phyloP scores from a whole-genome alignment of 2,329 filamentous ascomycete species.

The Xylaria sp. region DNA sequence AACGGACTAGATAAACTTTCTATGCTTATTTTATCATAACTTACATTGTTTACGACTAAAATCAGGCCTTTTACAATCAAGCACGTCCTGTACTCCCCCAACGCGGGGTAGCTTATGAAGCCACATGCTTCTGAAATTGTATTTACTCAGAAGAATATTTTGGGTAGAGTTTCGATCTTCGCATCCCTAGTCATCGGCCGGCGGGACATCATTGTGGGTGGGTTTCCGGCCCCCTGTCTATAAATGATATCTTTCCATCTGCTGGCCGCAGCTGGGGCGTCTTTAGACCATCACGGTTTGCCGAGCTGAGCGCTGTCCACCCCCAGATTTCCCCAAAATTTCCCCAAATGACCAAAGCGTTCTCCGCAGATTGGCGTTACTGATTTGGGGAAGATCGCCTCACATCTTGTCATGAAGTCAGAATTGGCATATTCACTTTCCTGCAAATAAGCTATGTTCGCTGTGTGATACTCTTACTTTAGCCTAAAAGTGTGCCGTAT shows the following conservation, averaged over 20 bases:
- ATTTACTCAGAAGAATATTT: background rate
- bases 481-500: background rate
- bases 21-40: background rate
- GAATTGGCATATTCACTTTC: background rate
- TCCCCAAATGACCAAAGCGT: background rate
- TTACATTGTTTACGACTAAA: background rate
- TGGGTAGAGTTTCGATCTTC: background rate
- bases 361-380: background rate
- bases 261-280: background rate
- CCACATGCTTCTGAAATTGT: background rate
- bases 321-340: background rate
- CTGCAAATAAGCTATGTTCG: background rate
- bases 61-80: background rate
- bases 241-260: background rate
- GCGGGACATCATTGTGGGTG: background rate
- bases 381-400: background rate
- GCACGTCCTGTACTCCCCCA: background rate
- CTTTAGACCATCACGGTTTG: background rate
- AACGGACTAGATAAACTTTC: background rate
- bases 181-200: background rate
- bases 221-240: background rate
- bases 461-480: background rate
- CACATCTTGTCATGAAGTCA: background rate
- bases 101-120: background rate
- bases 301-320: background rate